Evolutionary conservation across 2,329 filamentous ascomycete species (phyloP), one percentile per base, ranked within the genome.

Genomic region (Hortaea werneckii): DNA sequence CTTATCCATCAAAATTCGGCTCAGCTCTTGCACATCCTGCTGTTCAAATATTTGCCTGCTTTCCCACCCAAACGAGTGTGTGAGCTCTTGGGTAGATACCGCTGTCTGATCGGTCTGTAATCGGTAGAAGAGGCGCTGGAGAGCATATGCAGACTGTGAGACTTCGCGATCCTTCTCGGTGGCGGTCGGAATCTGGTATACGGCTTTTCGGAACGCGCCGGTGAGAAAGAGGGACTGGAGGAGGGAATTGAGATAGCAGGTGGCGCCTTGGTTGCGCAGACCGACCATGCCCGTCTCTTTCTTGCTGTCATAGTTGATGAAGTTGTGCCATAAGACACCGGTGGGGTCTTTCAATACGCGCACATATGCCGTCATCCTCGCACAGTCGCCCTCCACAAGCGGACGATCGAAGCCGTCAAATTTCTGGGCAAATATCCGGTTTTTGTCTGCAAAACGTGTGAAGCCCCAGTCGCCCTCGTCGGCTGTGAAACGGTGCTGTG

Each of bases 401-500:
- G 84, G 87, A 47, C 85, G 77, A 12, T 73, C 73, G 49, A 67
- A 68, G 42, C 80, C 78, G 47, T 92, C 85, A 78, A 84, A 94
- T 1, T 79, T 76, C 30, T 81, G 72, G 50, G 82, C 83, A 62
- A 95, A 94, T 64, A 96, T 83, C 59, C 81, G 83, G 44, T 87
- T 78, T 42, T 94, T 76, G 64, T 96, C 92, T 9, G 88, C 81
- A 62, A 96, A 98, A 45, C 90, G 76, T n/a, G 92, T 98, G 65
- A 98, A 98, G 1, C 92, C 92, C 92, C 92, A 98, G 60, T 98
- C 92, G 26, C 87, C 88, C 66, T 98, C 92, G 38, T 96, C 92
- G 52, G 85, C 86, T 4, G 88, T 96, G 66, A 96, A 98, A 48
- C 92, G 84, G 64, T 98, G 92, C 57, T 89, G 87, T n/a, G 92